A percentile compares a stretch with the other conserved stretches of the same genome.
Conservation (phyloP, 106 monocot genomes). For the Acorus calamus region DNA sequence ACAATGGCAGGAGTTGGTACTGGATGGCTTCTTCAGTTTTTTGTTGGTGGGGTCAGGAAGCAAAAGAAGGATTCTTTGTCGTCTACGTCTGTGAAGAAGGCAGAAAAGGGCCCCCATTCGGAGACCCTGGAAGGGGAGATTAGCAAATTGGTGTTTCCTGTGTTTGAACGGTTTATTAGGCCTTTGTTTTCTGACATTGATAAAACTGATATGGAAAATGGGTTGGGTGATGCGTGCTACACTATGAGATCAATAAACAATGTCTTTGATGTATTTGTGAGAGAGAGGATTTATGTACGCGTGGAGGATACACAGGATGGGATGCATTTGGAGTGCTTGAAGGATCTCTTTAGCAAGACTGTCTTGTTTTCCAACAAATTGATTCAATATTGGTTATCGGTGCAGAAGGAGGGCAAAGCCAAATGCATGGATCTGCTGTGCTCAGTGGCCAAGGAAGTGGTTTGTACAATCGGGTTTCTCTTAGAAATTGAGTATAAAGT, state of each 20-base stretch:
- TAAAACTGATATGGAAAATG: conserved; percentile 26
- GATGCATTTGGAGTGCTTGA: conserved; percentile 53
- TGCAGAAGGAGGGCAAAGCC: conserved; percentile 10
- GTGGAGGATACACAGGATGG: conserved; percentile 58
- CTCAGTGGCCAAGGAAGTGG: conserved; percentile 44
- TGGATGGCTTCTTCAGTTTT: conserved; percentile 54
- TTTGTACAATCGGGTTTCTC: conserved; percentile 40
- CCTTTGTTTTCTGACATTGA: conserved; percentile 54
- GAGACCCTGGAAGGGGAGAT: conserved; percentile 28
- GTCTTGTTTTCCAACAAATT: conserved; percentile 33
- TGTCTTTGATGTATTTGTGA: conserved; percentile 35
- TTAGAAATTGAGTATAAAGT: conserved; percentile 86
- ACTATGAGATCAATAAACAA: conserved; percentile 67
- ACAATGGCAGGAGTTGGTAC: conserved; percentile 42
- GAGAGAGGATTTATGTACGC: conserved; percentile 69
- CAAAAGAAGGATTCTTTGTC: conserved; percentile 13
- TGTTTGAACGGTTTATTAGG: conserved; percentile 68
- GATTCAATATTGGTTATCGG: conserved; percentile 32
- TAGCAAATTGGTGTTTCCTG: conserved; percentile 56
- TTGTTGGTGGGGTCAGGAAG: conserved; percentile 36
- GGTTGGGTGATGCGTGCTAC: conserved; percentile 37
- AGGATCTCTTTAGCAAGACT: conserved; percentile 39
- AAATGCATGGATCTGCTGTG: conserved; percentile 28
- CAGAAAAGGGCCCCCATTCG: conserved; percentile 4
- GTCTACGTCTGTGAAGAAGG: conserved; percentile 11